Conservation (phyloP, 164 flowering plant genomes). For the Saururus chinensis region DNA sequence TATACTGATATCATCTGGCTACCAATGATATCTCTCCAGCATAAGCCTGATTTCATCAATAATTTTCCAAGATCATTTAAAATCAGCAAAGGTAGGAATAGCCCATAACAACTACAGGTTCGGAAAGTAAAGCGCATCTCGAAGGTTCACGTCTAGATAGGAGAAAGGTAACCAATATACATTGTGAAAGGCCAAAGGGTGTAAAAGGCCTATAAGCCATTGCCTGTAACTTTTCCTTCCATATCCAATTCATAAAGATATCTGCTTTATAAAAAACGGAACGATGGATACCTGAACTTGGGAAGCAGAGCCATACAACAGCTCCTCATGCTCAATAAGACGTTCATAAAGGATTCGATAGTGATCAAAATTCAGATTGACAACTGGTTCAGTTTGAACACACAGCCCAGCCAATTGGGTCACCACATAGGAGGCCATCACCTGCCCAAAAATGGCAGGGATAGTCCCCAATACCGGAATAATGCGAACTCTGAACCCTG, state of each 20-base stretch:
- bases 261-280: background rate
- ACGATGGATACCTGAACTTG: slow-evolving; percentile 52
- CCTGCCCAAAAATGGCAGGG: slow-evolving; percentile 97
- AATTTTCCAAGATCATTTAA: too few species aligned
- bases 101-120: too few species aligned
- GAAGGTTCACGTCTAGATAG: too few species aligned
- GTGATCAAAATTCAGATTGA: slow-evolving; percentile 78
- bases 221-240: background rate
- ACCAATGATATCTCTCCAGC: too few species aligned
- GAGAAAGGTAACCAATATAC: too few species aligned
- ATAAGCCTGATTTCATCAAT: too few species aligned
- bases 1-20: too few species aligned
- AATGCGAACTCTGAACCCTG: slow-evolving; percentile 90
- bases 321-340: slow-evolving; percentile 91
- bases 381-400: slow-evolving; percentile 77
- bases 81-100: too few species aligned
- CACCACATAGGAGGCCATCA: slow-evolving; percentile 93
- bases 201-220: too few species aligned
- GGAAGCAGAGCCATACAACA: slow-evolving; percentile 52
- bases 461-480: slow-evolving; percentile 93
- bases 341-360: slow-evolving; percentile 81
- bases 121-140: too few species aligned
- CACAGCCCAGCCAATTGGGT: slow-evolving; percentile 71
- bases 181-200: too few species aligned
- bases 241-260: background rate